phyloP scores from a whole-genome alignment of 352 stramenopile species.

The Globisporangium apiculatum region DNA sequence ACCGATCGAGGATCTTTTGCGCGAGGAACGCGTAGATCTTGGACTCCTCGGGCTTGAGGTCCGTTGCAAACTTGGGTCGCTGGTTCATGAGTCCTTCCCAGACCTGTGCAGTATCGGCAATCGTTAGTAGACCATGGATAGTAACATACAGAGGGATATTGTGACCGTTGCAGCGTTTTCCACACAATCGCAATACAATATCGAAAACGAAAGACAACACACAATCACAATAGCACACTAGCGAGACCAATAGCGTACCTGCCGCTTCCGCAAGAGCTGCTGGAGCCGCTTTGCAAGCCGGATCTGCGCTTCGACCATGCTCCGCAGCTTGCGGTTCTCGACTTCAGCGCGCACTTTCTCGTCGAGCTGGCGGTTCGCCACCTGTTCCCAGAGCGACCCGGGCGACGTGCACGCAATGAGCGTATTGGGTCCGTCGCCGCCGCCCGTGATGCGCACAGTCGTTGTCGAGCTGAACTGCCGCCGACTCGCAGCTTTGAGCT shows the following conservation, averaged over 20 bases:
- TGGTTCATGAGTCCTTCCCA: slow-evolving; percentile 11
- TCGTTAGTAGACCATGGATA: no score
- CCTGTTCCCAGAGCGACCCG: slow-evolving; percentile 15
- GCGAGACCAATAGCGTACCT: slow-evolving; percentile 1
- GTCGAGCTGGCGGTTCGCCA: slow-evolving; percentile 15
- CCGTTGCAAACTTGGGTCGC: slow-evolving; percentile 7
- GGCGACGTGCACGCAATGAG: slow-evolving; percentile 10
- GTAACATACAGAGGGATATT: neutral
- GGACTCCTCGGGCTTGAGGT: slow-evolving; percentile 13
- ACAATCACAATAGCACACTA: no score
- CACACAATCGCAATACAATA: neutral
- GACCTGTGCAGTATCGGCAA: neutral
- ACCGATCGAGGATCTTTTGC: slow-evolving; percentile 13
- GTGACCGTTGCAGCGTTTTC: neutral
- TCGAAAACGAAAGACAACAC: no score
- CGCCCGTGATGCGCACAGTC: slow-evolving; percentile 7
- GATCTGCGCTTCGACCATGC: slow-evolving; percentile 15
- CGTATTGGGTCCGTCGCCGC: neutral
- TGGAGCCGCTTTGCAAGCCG: slow-evolving; percentile 11
- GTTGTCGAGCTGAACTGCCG: slow-evolving; percentile 7
- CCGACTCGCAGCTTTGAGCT: slow-evolving; percentile 11
- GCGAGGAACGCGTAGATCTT: slow-evolving; percentile 15
- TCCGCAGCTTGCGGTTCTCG: slow-evolving; percentile 14
- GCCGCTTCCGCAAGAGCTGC: slow-evolving; percentile 13
- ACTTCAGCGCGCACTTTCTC: slow-evolving; percentile 14